Evolutionary conservation across 2,329 filamentous ascomycete species (phyloP), one percentile per base, ranked within the genome.

Genomic region (Ophiostoma ips): DNA sequence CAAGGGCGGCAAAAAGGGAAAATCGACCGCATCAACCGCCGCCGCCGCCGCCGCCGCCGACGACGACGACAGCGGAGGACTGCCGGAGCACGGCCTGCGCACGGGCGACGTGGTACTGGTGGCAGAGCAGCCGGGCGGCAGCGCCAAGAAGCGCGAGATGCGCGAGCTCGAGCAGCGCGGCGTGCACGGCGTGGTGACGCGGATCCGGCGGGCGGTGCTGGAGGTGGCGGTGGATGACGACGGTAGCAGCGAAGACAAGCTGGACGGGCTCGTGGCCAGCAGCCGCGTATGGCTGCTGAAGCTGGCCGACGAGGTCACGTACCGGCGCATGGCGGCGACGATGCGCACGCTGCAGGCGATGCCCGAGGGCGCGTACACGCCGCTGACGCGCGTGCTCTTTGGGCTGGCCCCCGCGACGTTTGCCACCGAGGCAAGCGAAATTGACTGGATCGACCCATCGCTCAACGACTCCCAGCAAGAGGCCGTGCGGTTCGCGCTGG

Each of bases 401-500:
- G 79, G 79, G 1, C 64, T 78, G 31, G 68, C 72, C 2, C 71
- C 66, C 28, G 73, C 77, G 13, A 71, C 71, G 0, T 19, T 30
- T 1, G 33, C 18, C 2, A 15, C 21, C 2, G 30, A 36, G 3
- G 48, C 61, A 0, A 70, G 74, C 48, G 65, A 69, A 18, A 62
- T 83, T 8, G 68, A 76, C 38, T 84, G 79, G 79, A 60, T 81
- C 50, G 77, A 83, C 57, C 69, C 71, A 15, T 72, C 68, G 15
- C 66, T 84, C 19, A 83, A 84, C 58, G 74, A 79, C 12, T 79
- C 76, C 12, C 81, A 84, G 60, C 82, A 80, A 57, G 76, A 81
- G 51, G 80, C 80, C 15, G 79, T 84, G 52, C 67, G 78, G n/a
- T 98, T 96, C 61, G 88, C 90, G 0, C 68, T 98, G 49, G 83